Conservation (phyloP, 2,329 filamentous ascomycete genomes). For the Neonectria coccinea region DNA sequence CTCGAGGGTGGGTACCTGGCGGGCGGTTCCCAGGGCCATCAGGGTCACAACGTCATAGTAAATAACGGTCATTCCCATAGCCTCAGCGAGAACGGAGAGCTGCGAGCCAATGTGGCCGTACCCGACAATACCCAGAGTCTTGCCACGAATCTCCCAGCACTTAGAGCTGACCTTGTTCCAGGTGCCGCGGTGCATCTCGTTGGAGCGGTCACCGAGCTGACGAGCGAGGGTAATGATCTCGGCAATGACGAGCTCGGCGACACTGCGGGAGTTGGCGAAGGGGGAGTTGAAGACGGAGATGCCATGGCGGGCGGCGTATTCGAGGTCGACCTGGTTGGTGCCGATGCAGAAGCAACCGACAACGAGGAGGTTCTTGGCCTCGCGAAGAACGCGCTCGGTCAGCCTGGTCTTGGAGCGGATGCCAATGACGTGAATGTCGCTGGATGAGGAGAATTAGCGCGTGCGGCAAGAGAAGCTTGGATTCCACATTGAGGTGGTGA, state of each 20-base stretch:
- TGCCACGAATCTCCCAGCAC: constrained; percentile 98
- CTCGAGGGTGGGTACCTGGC: constrained; percentile 83
- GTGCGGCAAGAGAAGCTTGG: constrained; percentile 11
- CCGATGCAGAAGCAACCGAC: constrained; percentile 99
- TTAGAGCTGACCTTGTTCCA: constrained; percentile 99
- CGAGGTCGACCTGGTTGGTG: constrained; percentile 92
- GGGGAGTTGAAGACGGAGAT: constrained; percentile 99
- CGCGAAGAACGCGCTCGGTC: constrained; percentile 82
- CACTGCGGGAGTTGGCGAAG: constrained; percentile 96
- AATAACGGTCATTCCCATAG: constrained; percentile 98
- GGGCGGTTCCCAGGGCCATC: constrained; percentile 91
- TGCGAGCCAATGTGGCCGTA: constrained; percentile 98
- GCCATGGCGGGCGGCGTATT: constrained; percentile 83
- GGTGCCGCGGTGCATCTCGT: constrained; percentile 90
- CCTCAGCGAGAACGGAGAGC: constrained; percentile 92
- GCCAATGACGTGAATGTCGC: constrained; percentile 95
- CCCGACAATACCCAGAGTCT: constrained; percentile 93
- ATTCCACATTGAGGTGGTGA: constrained; percentile 20
- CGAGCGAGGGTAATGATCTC: constrained; percentile 94
- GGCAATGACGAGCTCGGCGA: constrained; percentile 93
- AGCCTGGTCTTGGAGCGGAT: constrained; percentile 99
- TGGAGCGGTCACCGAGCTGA: constrained; percentile 92
- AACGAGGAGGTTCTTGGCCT: constrained; percentile 94
- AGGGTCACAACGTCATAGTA: constrained; percentile 96
- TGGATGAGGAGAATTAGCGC: constrained; percentile 52